Conservation (phyloP, 2,329 filamentous ascomycete genomes). For the Botrytis deweyae region DNA sequence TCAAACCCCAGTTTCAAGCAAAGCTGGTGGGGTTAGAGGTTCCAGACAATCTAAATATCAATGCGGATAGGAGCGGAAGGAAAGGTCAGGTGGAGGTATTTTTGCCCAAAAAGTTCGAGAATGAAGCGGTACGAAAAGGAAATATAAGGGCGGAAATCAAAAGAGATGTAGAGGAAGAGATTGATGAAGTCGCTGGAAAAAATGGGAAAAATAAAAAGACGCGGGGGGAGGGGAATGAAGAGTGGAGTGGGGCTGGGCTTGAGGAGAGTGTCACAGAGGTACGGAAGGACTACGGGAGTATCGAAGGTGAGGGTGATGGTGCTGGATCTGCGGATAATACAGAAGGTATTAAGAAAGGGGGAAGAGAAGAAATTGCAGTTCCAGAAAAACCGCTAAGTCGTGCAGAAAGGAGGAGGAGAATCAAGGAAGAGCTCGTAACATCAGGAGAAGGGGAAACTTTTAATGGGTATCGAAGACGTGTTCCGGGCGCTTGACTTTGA, state of each 20-base stretch:
- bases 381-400: constrained; percentile 29
- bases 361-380: constrained; percentile 35
- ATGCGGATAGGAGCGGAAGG: constrained; percentile 10
- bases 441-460: constrained; percentile 43
- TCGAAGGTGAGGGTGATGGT: constrained; percentile 6
- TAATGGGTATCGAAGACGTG: constrained; percentile 53
- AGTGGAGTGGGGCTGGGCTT: neutral
- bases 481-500: constrained; percentile 32
- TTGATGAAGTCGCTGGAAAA: neutral
- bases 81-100: constrained; percentile 26
- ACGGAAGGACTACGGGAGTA: neutral
- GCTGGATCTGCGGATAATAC: constrained; percentile 52
- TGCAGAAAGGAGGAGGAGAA: constrained; percentile 51
- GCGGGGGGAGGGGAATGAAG: neutral
- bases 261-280: neutral
- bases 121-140: neutral
- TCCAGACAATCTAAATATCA: constrained; percentile 4
- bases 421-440: constrained; percentile 55
- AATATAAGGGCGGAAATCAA: neutral
- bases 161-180: neutral
- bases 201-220: neutral
- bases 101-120: constrained; percentile 26
- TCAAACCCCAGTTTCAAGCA: constrained; percentile 44
- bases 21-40: constrained; percentile 24
- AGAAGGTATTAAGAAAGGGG: constrained; percentile 44